phyloP scores from a whole-genome alignment of 2,329 filamentous ascomycete genomes.

The Beauveria medogensis region DNA sequence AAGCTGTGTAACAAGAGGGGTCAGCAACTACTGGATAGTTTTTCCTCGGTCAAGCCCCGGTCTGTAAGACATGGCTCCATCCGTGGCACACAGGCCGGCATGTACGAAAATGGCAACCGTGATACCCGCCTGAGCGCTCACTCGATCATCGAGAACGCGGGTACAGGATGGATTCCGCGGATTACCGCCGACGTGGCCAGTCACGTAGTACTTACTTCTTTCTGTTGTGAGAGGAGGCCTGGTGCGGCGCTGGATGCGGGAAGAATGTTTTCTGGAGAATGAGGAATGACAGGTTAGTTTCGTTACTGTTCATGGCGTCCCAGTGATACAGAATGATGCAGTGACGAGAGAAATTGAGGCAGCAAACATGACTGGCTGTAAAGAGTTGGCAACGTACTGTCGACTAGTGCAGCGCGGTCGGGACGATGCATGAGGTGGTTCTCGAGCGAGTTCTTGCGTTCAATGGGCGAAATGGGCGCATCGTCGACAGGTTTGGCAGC shows the following conservation, averaged over 20 bases:
- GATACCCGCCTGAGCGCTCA: neutral
- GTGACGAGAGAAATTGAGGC: neutral
- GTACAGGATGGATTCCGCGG: neutral
- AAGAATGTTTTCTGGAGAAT: constrained; percentile 68
- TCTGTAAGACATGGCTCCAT: neutral
- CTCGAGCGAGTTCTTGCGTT: constrained; percentile 62
- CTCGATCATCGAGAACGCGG: neutral
- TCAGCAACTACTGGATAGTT: neutral
- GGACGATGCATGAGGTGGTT: constrained; percentile 66
- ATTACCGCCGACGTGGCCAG: neutral
- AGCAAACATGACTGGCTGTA: neutral
- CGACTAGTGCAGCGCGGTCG: constrained; percentile 67
- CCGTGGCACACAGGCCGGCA: neutral
- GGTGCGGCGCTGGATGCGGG: constrained; percentile 71
- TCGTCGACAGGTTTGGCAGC: constrained; percentile 34
- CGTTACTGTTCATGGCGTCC: neutral
- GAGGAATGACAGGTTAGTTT: constrained; percentile 16
- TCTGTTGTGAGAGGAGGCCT: constrained; percentile 69
- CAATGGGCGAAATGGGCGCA: constrained; percentile 43
- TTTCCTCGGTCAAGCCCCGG: neutral
- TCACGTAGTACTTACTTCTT: constrained; percentile 44
- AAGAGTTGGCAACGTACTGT: constrained; percentile 49
- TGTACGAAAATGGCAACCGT: neutral
- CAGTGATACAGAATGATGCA: neutral
- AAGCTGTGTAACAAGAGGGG: constrained; percentile 36